These are phyloP conservation scores for Solanum chmielewskii DNA, from an alignment of 257 asterid species.

Conservation along the genomic window DNA sequence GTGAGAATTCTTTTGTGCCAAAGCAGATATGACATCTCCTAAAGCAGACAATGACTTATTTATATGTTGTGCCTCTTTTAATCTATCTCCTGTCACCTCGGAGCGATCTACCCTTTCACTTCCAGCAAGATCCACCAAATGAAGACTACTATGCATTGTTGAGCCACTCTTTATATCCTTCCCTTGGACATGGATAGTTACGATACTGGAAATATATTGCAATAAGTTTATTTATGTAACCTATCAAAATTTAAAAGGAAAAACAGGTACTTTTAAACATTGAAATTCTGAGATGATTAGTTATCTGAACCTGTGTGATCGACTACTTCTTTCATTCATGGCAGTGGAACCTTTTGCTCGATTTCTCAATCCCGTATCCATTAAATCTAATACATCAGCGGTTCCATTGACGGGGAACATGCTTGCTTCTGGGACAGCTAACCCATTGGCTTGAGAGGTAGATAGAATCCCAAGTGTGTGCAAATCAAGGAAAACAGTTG, in stretches of 20 bases:
- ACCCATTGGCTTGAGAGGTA: conserved; percentile 51
- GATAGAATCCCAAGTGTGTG: conserved; percentile 82
- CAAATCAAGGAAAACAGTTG: conserved; percentile 49
- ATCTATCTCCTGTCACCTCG: conserved; percentile 91
- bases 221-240: neutral
- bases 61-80: conserved; percentile 91
- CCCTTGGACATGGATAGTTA: conserved; percentile 72
- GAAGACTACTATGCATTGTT: conserved; percentile 71
- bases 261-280: neutral
- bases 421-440: conserved; percentile 91
- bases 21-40: conserved; percentile 92
- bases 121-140: conserved; percentile 97
- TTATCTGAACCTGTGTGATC: conserved; percentile 79
- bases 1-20: conserved; percentile 79
- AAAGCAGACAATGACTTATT: conserved; percentile 88
- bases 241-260: neutral
- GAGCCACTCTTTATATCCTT: conserved; percentile 59
- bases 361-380: conserved; percentile 74
- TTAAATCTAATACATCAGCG: conserved; percentile 58
- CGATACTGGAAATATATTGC: conserved; percentile 34
- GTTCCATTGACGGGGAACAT: conserved; percentile 51
- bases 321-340: conserved; percentile 83
- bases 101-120: conserved; percentile 97
- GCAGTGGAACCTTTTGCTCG: conserved; percentile 87
- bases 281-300: neutral